A percentile compares a stretch with the other conserved stretches of the same genome.
These are phyloP conservation scores for Lachnellula cervina DNA, from an alignment of 2,329 filamentous ascomycete genomes.

Conservation along the genomic window DNA sequence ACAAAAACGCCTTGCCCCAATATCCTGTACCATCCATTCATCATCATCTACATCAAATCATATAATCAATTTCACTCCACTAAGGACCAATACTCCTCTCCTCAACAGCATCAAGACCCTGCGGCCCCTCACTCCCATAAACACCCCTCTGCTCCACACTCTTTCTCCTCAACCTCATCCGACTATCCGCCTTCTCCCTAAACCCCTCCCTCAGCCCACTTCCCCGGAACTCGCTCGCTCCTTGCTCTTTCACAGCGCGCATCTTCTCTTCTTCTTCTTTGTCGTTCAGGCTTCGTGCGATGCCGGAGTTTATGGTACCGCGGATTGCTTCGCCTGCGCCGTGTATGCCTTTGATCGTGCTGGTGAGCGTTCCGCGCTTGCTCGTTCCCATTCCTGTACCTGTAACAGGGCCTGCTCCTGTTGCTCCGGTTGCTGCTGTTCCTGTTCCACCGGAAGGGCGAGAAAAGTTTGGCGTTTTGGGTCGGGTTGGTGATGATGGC, in stretches of 20 bases:
- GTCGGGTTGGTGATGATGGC: not conserved
- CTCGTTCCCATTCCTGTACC: not conserved
- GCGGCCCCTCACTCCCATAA: slow-evolving; percentile 21
- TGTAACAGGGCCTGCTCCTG: not conserved
- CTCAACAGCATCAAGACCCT: slow-evolving; percentile 15
- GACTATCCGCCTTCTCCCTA: slow-evolving; percentile 17
- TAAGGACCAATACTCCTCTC: slow-evolving; percentile 10
- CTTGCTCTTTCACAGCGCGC: slow-evolving; percentile 18
- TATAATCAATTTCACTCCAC: not conserved
- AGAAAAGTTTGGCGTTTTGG: slow-evolving; percentile 15
- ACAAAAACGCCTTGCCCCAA: no score
- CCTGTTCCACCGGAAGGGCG: not conserved
- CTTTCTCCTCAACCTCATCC: slow-evolving; percentile 10
- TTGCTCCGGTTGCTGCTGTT: not conserved
- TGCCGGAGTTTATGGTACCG: slow-evolving; percentile 18
- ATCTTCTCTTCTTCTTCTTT: slow-evolving; percentile 21
- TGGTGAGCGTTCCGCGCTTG: slow-evolving; percentile 3
- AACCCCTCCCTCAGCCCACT: slow-evolving; percentile 22
- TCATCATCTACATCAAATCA: not conserved
- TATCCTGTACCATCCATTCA: no score
- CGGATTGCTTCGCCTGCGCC: slow-evolving; percentile 23
- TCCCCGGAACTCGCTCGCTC: slow-evolving; percentile 18
- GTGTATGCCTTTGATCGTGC: slow-evolving; percentile 18
- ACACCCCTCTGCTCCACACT: slow-evolving; percentile 15
- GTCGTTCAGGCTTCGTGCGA: slow-evolving; percentile 19